Evolutionary conservation across 2,329 filamentous ascomycete genomes (phyloP), one percentile per base, ranked within the genome.

Genomic region (Pestalotiopsis sp.): DNA sequence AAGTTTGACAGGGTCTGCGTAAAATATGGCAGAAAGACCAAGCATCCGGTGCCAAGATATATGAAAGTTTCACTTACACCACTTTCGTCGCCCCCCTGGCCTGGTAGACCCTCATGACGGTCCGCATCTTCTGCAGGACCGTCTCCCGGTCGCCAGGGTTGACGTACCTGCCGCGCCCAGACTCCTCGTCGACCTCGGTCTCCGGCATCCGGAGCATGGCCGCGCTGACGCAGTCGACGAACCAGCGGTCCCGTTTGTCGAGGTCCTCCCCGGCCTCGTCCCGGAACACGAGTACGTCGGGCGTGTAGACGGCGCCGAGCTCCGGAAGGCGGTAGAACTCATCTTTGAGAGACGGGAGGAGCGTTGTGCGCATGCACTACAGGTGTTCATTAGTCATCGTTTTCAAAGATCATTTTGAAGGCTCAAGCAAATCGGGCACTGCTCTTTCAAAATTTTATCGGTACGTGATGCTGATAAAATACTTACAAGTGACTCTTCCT

Each of bases 191-290:
- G 13, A 77, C 78, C 3, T 82, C 80, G 0, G 84, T 75, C 38
- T 90, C 88, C 0, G 89, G 89, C 45, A 87, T 85, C 7, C 88
- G 80, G 17, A 90, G 76, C 84, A 89, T 89, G 0, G 86, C 88
- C 2, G 88, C 87, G 2, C 81, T 86, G 5, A 89, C 80, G 2
- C 89, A 86, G 73, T 91, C 86, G 12, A 91, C 79, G 72, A 85
- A 91, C 77, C 84, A 91, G 2, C 87, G 80, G 3, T 88, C 84
- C n/a, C 74, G 77, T 52, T 84, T 85, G 0, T 78, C 75, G 2
- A 85, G 71, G 5, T 82, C 80, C 0, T 80, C 76, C 0, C 75
- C 76, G 1, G 79, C 76, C 2, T 77, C 76, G 17, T 75, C 72
- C 5, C 88, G 82, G 69, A 91, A 90, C 0, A 91, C 89, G 2